Evolutionary conservation across 306 rosid species (phyloP), one percentile per base, ranked within the genome.

Genomic region (Delonix regia): DNA sequence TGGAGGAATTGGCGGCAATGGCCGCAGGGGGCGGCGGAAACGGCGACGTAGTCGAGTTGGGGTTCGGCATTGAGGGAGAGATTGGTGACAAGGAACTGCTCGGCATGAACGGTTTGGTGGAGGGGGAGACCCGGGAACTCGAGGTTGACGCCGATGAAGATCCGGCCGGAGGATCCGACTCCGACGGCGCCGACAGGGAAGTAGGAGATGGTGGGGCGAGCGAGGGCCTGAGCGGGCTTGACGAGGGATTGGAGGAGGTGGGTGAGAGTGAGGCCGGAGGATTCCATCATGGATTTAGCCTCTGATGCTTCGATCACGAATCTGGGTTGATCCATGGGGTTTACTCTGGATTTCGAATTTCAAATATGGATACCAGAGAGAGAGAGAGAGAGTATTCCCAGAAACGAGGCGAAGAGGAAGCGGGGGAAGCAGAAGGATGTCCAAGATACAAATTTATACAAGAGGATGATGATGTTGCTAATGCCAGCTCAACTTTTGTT

Each of bases 1-100:
- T 92, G 98, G 71, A 90, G 86, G 75, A 94, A 92, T 74, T 95
- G 97, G 47, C 98, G 99, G 92, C 98, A 92, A 83, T 92, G 97
- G 76, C 98, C 98, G 61, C 99, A 95, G 0, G 99, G 99, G 5
- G 98, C 89, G 49, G 97, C 86, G 82, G 98, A 95, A 33, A 91
- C 97, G 80, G 90, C 95, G 72, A 92, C 49, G 69, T 55, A 88
- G 2, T 75, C 76, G 21, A 95, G 91, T 6, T 41, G 74, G 25
- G 94, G 27, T 73, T 95, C 99, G 9, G 41, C 74, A 57, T 95
- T 74, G 78, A 89, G 61, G 52, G 76, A 78, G 78, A 95, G 95
- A 59, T 92, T 95, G 53, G 90, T 83, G 75, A 89, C 77, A 55
- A 95, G 97, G 86, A 95, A 95, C 87, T 95, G 99, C 56, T 95